Evolutionary conservation across 148 eudicot species (phyloP).

Genomic region (Dianthus caryophyllus): DNA sequence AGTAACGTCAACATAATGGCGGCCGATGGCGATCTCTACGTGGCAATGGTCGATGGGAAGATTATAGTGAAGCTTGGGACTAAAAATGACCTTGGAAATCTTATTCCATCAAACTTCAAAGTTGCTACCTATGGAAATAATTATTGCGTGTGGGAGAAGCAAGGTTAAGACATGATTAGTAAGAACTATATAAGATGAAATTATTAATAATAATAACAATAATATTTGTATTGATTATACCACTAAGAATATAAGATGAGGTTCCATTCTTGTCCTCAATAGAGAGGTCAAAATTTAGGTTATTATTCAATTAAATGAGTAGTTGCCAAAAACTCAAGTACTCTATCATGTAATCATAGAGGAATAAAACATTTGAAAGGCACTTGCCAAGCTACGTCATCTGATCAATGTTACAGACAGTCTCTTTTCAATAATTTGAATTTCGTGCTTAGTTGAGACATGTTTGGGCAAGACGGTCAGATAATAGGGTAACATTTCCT

Average conservation of each 20-base stretch:
- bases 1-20: slow-evolving; percentile 24
- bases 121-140: slow-evolving; percentile 14
- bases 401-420: too few species aligned
- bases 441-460: too few species aligned
- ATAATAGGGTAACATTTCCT: too few species aligned
- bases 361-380: slow-evolving; percentile 4
- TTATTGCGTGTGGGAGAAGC: slow-evolving; percentile 24
- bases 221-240: too few species aligned
- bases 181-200: too few species aligned
- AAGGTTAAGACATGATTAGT: too few species aligned
- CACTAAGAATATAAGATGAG: too few species aligned
- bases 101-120: slow-evolving; percentile 20
- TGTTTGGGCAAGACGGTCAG: too few species aligned
- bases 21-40: slow-evolving; percentile 8
- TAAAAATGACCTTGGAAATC: slow-evolving; percentile 20
- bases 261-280: slow-evolving; percentile 9
- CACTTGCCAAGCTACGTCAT: too few species aligned
- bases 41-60: slow-evolving; percentile 20
- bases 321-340: neutral
- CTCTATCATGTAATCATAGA: neutral
- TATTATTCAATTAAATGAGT: too few species aligned
- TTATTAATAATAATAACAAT: neutral
- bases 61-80: slow-evolving; percentile 20
- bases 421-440: too few species aligned
- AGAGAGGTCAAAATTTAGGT: neutral